phyloP scores from a whole-genome alignment of 2,329 filamentous ascomycete species.

The Cladophialophora yegresii region DNA sequence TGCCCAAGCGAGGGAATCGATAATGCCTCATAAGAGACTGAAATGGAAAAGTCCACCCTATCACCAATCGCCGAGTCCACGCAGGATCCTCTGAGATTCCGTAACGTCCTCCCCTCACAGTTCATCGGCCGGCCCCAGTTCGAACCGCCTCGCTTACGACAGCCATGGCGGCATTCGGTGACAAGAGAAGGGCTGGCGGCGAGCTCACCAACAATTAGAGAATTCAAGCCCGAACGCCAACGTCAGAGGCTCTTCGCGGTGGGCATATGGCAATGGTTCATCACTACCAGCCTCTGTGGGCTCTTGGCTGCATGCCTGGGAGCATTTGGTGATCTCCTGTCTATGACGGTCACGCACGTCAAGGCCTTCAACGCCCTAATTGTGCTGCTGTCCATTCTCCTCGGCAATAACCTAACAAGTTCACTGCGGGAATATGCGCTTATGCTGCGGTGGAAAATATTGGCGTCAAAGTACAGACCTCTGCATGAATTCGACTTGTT shows the following conservation, averaged over 20 bases:
- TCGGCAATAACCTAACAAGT: slow-evolving; percentile 32
- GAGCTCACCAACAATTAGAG: slow-evolving; percentile 25
- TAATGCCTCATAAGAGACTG: background rate
- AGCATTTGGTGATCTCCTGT: slow-evolving; percentile 22
- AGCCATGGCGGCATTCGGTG: slow-evolving; percentile 34
- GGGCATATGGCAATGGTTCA: slow-evolving; percentile 30
- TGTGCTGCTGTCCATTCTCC: slow-evolving; percentile 31
- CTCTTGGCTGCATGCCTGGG: slow-evolving; percentile 28
- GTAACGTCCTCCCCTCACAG: slow-evolving; percentile 5
- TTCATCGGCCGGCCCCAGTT: slow-evolving; percentile 7
- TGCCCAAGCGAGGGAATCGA: background rate
- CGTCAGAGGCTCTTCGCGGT: slow-evolving; percentile 28
- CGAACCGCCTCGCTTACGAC: slow-evolving; percentile 15
- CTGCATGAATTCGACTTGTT: slow-evolving; percentile 36
- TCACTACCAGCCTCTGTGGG: slow-evolving; percentile 29
- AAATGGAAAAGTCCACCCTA: slow-evolving; percentile 8
- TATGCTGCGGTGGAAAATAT: slow-evolving; percentile 35
- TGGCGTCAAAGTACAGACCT: slow-evolving; percentile 33
- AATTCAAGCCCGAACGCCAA: slow-evolving; percentile 33
- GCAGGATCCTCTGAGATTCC: background rate
- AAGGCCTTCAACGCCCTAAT: slow-evolving; percentile 37
- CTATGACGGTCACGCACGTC: slow-evolving; percentile 29
- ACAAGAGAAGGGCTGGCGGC: slow-evolving; percentile 10
- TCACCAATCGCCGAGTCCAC: background rate
- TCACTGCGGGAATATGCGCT: slow-evolving; percentile 33